Percentiles rank a stretch among this genome's conserved stretches.
Evolutionary conservation across 148 eudicot genomes (phyloP).

Genomic region (Chenopodium quinoa): DNA sequence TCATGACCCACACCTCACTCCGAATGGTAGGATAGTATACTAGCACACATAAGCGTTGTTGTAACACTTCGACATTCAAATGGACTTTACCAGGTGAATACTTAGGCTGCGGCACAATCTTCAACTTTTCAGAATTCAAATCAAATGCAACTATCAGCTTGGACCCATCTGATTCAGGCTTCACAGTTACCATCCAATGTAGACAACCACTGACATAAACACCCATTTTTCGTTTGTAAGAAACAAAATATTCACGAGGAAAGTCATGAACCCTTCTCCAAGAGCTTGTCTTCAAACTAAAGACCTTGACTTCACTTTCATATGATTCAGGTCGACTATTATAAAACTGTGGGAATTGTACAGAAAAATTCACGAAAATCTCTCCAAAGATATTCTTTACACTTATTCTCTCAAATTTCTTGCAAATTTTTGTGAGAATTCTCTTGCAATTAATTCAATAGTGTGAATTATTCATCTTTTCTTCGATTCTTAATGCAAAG

Average conservation of each 20-base stretch:
- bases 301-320: conserved; percentile 37
- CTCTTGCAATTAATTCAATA: too few relatives aligned
- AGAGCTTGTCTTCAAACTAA: conserved; percentile 31
- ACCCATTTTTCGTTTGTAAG: conserved; percentile 19
- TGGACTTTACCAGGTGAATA: background rate
- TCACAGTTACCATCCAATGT: conserved; percentile 38
- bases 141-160: conserved; percentile 34
- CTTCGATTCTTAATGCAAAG: too few relatives aligned
- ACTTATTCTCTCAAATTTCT: too few relatives aligned
- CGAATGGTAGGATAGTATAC: conserved; percentile 13
- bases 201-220: conserved; percentile 27
- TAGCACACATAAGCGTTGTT: conserved; percentile 26
- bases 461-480: too few relatives aligned
- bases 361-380: too few relatives aligned
- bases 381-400: too few relatives aligned
- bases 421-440: too few relatives aligned
- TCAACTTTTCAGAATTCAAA: conserved; percentile 31
- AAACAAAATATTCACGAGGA: conserved; percentile 24
- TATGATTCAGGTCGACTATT: background rate
- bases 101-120: conserved; percentile 28
- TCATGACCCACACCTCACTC: conserved; percentile 51
- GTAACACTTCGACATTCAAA: conserved; percentile 23
- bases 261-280: conserved; percentile 41
- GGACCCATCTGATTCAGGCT: background rate
- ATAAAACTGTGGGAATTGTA: too few relatives aligned